These are phyloP conservation scores for Blastocystis sp. DNA, from an alignment of 352 stramenopile species.

Conservation along the genomic window DNA sequence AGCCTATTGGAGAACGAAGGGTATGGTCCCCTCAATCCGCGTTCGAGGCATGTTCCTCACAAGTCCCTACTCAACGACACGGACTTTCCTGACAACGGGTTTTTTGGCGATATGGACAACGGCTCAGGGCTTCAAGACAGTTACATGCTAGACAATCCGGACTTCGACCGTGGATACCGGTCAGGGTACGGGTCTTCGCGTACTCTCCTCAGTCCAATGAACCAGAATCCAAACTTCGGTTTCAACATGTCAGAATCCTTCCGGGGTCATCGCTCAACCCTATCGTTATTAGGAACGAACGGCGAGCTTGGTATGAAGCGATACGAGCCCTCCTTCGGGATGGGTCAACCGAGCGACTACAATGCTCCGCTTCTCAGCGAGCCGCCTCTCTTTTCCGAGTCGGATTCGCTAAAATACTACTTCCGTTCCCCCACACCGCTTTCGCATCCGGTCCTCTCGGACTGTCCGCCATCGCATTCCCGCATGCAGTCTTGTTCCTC, in stretches of 20 bases:
- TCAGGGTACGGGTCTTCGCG: no score
- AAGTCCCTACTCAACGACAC: neutral
- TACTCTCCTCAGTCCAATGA: neutral
- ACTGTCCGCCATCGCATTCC: neutral
- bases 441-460: neutral
- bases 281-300: neutral
- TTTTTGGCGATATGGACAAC: neutral
- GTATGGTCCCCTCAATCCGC: neutral
- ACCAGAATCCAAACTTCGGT: neutral
- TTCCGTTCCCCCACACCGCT: neutral
- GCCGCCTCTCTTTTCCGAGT: constrained; percentile 10
- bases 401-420: neutral
- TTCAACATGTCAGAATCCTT: neutral
- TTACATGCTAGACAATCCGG: neutral
- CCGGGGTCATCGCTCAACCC: neutral
- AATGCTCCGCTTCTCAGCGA: constrained; percentile 5
- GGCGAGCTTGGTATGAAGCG: neutral
- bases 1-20: neutral
- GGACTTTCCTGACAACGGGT: neutral
- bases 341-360: neutral
- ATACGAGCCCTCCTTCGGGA: neutral
- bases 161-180: neutral
- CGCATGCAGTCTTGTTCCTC: constrained; percentile 16
- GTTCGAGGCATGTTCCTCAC: neutral
- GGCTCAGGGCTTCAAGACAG: neutral